phyloP scores from a whole-genome alignment of 2,329 filamentous ascomycete species.

The Calonectria ilicicola region DNA sequence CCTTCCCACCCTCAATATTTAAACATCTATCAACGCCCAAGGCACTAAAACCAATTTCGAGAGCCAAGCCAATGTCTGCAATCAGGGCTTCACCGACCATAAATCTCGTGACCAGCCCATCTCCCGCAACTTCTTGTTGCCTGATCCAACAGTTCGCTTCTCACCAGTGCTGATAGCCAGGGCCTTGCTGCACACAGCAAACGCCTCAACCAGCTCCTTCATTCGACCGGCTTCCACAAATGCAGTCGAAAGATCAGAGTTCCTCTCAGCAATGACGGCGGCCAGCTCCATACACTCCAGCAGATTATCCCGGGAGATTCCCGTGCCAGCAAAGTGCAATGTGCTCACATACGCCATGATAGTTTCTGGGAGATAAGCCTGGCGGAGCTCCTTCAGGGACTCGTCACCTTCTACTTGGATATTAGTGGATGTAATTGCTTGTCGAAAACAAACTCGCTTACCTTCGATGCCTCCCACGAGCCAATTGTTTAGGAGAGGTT shows the following conservation, averaged over 20 bases:
- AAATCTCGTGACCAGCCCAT: conserved; percentile 73
- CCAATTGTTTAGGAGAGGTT: conserved; percentile 74
- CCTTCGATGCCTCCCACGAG: conserved; percentile 67
- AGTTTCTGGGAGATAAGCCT: conserved; percentile 86
- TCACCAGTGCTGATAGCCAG: conserved; percentile 69
- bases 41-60: conserved; percentile 3
- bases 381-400: conserved; percentile 75
- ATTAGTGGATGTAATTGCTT: conserved; percentile 22
- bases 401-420: conserved; percentile 63
- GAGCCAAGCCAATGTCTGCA: background rate
- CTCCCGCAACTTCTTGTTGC: conserved; percentile 71
- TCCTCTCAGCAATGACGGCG: conserved; percentile 77
- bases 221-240: conserved; percentile 76
- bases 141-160: conserved; percentile 62
- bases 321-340: conserved; percentile 82
- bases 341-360: conserved; percentile 86
- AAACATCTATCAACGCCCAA: conserved; percentile 28
- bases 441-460: conserved; percentile 48
- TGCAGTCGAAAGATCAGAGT: conserved; percentile 72
- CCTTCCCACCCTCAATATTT: conserved; percentile 1
- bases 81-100: conserved; percentile 63
- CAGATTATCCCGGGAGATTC: conserved; percentile 80
- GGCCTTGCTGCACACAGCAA: conserved; percentile 83
- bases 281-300: conserved; percentile 90
- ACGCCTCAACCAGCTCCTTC: conserved; percentile 79